phyloP scores from a whole-genome alignment of 495 filamentous ascomycete species.

The Penicillium nucicola region DNA sequence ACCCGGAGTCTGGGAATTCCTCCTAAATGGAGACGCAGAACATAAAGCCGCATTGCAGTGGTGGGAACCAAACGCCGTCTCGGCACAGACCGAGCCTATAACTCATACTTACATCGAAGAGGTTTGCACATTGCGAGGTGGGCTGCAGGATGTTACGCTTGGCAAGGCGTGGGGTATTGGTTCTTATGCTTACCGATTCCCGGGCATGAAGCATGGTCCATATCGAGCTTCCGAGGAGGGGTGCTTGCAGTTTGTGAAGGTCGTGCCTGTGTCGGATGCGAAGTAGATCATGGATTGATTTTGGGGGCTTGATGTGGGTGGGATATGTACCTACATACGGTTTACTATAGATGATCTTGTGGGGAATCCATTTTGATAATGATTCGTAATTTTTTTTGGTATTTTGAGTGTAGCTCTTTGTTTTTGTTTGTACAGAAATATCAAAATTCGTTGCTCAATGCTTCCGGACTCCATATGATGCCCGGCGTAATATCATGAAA shows the following conservation, averaged over 20 bases:
- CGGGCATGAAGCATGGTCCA: constrained; percentile 23
- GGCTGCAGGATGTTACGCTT: constrained; percentile 21
- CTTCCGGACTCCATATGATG: neutral
- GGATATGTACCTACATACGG: too few species aligned
- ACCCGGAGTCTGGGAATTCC: constrained; percentile 24
- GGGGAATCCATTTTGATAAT: neutral
- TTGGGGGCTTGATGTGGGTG: too few species aligned
- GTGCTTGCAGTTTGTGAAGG: constrained; percentile 25
- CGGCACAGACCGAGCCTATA: constrained; percentile 9
- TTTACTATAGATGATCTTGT: too few species aligned
- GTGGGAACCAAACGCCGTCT: constrained; percentile 19
- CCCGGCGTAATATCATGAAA: too few species aligned
- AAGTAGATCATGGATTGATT: neutral
- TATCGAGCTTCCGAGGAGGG: constrained; percentile 17
- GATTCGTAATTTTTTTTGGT: neutral
- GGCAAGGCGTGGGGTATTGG: constrained; percentile 19
- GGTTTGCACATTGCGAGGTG: constrained; percentile 24
- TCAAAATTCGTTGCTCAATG: neutral
- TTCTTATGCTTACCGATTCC: constrained; percentile 21
- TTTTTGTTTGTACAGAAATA: neutral
- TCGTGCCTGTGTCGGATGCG: neutral
- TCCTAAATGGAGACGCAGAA: constrained; percentile 16
- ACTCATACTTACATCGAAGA: constrained; percentile 26
- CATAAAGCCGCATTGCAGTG: constrained; percentile 24
- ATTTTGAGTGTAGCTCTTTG: neutral